phyloP scores from a whole-genome alignment of 805 yeast genomes.

The Nakazawaea populi region DNA sequence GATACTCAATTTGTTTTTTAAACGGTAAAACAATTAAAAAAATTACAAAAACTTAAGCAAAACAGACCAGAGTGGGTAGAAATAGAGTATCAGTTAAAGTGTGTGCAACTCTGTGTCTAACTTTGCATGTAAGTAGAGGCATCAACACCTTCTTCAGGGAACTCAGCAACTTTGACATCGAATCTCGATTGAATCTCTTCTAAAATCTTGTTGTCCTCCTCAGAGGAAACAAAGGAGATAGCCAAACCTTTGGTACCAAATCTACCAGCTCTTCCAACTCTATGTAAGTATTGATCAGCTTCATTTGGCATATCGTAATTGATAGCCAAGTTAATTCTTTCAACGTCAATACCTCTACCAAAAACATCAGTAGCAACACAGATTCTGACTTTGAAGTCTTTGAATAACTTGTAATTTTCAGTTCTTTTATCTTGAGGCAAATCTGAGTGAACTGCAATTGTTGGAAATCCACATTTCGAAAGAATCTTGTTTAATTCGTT shows the following conservation, averaged over 20 bases:
- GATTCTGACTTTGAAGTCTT: conserved; percentile 97
- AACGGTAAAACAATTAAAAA: neutral
- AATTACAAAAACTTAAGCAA: neutral
- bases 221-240: conserved; percentile 78
- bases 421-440: conserved; percentile 98
- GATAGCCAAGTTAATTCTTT: conserved; percentile 96
- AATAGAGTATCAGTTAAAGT: neutral
- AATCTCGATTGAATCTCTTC: conserved; percentile 94
- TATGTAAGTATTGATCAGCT: conserved; percentile 97
- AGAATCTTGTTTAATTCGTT: conserved; percentile 83
- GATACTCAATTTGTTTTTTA: neutral
- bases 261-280: conserved; percentile 99
- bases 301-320: conserved; percentile 94
- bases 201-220: conserved; percentile 85
- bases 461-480: conserved; percentile 92
- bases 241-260: conserved; percentile 99
- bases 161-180: conserved; percentile 90
- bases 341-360: conserved; percentile 99
- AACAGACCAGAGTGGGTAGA: neutral
- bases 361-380: conserved; percentile 98
- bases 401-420: conserved; percentile 90
- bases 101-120: conserved; percentile 23
- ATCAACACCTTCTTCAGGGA: conserved; percentile 98
- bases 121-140: conserved; percentile 98
- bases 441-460: conserved; percentile 93